These are phyloP conservation scores for Erigeron philadelphicus DNA, from an alignment of 140 eudicot genomes.

Conservation along the genomic window DNA sequence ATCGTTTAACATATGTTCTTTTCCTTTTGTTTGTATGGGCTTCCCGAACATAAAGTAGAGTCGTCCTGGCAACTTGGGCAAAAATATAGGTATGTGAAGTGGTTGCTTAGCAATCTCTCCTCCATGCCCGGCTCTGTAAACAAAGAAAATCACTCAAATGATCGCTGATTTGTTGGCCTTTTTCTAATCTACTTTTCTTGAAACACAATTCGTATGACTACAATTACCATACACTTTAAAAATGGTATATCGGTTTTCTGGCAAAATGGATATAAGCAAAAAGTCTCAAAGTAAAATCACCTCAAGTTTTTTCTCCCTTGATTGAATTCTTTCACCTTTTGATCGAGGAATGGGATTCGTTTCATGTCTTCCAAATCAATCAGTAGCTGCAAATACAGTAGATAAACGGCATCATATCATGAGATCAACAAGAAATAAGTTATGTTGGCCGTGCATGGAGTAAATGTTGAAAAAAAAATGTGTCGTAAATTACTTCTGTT, in stretches of 20 bases:
- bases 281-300: slow-evolving; percentile 16
- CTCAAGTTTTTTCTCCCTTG: slow-evolving; percentile 33
- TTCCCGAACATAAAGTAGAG: slow-evolving; percentile 76
- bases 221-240: background rate
- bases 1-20: slow-evolving; percentile 44
- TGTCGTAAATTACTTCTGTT: slow-evolving; percentile 45
- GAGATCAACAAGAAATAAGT: slow-evolving; percentile 10
- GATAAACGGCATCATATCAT: background rate
- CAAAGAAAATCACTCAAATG: background rate
- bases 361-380: slow-evolving; percentile 54
- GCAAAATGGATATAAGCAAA: background rate
- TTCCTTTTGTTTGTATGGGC: slow-evolving; percentile 71
- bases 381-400: slow-evolving; percentile 25
- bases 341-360: slow-evolving; percentile 47
- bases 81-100: slow-evolving; percentile 48
- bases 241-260: background rate
- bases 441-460: background rate
- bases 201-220: background rate
- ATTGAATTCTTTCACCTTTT: slow-evolving; percentile 20
- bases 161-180: background rate
- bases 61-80: slow-evolving; percentile 83
- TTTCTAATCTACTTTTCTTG: background rate
- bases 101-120: slow-evolving; percentile 77
- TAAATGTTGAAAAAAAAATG: slow-evolving; percentile 9
- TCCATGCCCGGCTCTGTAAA: slow-evolving; percentile 41